Percentiles rank a stretch among this genome's conserved stretches.
Evolutionary conservation across 192 early-diverging fungal genomes (phyloP).

Genomic region (Podila horticola): DNA sequence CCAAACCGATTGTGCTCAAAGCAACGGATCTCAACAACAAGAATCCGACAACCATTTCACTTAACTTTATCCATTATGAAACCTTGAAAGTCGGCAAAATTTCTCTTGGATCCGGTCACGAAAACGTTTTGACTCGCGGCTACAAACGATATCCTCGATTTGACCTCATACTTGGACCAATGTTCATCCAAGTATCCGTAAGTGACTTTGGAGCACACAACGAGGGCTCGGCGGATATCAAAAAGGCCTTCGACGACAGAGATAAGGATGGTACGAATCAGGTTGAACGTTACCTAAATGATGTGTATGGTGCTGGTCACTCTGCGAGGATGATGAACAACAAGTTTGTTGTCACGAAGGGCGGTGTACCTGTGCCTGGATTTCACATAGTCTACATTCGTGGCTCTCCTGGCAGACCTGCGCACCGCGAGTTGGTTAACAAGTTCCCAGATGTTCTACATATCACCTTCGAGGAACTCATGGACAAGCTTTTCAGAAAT

Average conservation of each 20-base stretch:
- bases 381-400: conserved; percentile 51
- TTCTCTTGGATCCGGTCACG: conserved; percentile 31
- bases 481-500: conserved; percentile 35
- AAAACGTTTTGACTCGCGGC: conserved; percentile 28
- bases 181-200: conserved; percentile 44
- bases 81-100: conserved; percentile 1
- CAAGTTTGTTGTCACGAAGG: conserved; percentile 26
- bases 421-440: conserved; percentile 14
- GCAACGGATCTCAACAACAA: conserved; percentile 27
- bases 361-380: conserved; percentile 8
- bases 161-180: conserved; percentile 43
- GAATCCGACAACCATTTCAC: conserved; percentile 7
- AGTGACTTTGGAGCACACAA: conserved; percentile 45
- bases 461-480: conserved; percentile 47
- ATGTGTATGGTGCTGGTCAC: conserved; percentile 25
- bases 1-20: conserved; percentile 18
- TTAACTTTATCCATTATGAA: conserved; percentile 11
- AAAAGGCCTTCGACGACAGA: conserved; percentile 24
- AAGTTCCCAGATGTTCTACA: conserved; percentile 34
- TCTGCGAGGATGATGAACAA: conserved; percentile 11
- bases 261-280: conserved; percentile 24
- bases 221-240: conserved; percentile 16
- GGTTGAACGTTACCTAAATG: conserved; percentile 33
- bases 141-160: conserved; percentile 42
- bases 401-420: conserved; percentile 28